Evolutionary conservation across 768 basidiomycete species (phyloP), one percentile per base, ranked within the genome.

Genomic region (Naematelia encephala): DNA sequence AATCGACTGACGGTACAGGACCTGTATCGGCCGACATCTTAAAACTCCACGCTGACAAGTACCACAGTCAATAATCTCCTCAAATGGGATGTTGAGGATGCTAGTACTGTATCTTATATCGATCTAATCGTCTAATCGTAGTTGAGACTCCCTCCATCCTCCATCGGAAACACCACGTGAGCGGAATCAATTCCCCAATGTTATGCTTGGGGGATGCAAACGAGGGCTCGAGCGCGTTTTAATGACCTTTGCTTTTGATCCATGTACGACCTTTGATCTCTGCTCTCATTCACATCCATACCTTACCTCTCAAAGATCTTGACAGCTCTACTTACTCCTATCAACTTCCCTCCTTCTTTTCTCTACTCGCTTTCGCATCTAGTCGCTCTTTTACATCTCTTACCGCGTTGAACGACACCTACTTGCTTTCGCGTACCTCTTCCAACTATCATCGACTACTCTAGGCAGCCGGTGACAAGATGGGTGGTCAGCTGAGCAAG

Each of bases 401-500:
- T 46, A n/a, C n/a, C 44, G 44, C n/a, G n/a, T 19, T 19, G 23
- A n/a, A 23, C 5, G 23, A 46, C 44, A 23, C 44, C n/a, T 46
- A n/a, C 14, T 4, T 4, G n/a, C 39, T 23, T 46, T 46, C 44
- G 44, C 44, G 44, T 46, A n/a, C 23, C 23, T 11, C 23, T n/a
- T n/a, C n/a, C n/a, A n/a, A 39, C 34, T 8, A 39, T 8, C 34
- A 8, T 39, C 34, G 34, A 39, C 16, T 39, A 39, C 34, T 39
- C 34, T 16, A 39, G 34, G 34, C 34, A 16, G 34, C 16, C 8
- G 34, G 34, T 16, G 23, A 28, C 39, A 71, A 44, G 47, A 77
- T 77, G 75, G 75, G 75, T 30, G 69, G 65, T 34, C 67, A 72
- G 59, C 57, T 70, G 52, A 73, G 72, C 60, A 77, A 77, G 69